Percentiles rank a stretch among this genome's conserved stretches.
Evolutionary conservation across 2,329 filamentous ascomycete species (phyloP).

Genomic region (Cordyceps fumosorosea): DNA sequence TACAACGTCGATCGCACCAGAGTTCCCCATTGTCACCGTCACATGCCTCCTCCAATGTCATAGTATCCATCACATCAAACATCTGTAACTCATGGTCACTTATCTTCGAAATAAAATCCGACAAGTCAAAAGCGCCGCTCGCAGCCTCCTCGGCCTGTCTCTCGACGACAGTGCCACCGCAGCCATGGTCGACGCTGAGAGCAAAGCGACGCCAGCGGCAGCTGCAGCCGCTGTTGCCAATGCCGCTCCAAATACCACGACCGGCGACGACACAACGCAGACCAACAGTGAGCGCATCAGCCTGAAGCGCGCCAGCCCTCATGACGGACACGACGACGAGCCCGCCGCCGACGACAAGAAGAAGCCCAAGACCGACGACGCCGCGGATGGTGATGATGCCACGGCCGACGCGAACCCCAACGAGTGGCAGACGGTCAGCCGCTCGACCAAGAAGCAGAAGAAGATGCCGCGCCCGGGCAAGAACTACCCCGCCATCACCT

Average conservation of each 20-base stretch:
- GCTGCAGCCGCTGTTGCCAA: too few species aligned
- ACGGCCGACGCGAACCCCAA: constrained; percentile 18
- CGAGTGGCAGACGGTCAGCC: constrained; percentile 51
- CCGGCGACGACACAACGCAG: not conserved
- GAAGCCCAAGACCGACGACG: not conserved
- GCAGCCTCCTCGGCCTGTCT: constrained; percentile 13
- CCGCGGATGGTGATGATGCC: not conserved
- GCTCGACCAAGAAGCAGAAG: constrained; percentile 51
- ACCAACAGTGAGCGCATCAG: constrained; percentile 30
- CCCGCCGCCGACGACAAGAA: not conserved
- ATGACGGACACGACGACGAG: constrained; percentile 27
- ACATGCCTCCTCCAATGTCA: not conserved
- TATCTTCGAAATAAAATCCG: constrained; percentile 15
- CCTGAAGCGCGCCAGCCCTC: constrained; percentile 43
- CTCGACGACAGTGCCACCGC: constrained; percentile 1
- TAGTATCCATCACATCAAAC: not conserved
- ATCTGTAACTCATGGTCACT: constrained; percentile 13
- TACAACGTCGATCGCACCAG: not conserved
- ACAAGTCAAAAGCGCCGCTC: constrained; percentile 17
- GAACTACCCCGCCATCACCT: constrained; percentile 54
- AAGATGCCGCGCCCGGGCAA: constrained; percentile 50
- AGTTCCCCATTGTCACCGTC: not conserved
- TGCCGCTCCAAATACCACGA: not conserved
- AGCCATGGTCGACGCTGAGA: constrained; percentile 2
- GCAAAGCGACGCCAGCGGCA: not conserved